Conservation (phyloP, 106 monocot species). For the Chionographis japonica region DNA sequence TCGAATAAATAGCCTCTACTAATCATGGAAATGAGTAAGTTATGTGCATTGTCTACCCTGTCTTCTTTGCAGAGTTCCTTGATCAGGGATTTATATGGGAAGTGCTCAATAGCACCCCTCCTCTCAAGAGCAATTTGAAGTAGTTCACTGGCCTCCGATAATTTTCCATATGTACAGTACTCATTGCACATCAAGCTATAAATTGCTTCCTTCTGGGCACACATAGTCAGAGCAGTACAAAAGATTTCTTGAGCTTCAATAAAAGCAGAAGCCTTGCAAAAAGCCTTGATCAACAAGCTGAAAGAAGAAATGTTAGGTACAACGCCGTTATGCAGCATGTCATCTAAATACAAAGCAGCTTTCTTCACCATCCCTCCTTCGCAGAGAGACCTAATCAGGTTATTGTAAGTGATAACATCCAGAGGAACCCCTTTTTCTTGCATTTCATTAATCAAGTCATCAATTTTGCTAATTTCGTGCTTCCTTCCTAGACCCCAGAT, state of each 20-base stretch:
- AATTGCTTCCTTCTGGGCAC: conserved; percentile 55
- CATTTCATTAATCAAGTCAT: conserved; percentile 74
- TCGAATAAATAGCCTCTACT: conserved; percentile 56
- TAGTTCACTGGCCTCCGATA: conserved; percentile 49
- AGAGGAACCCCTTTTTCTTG: conserved; percentile 42
- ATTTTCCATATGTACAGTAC: conserved; percentile 50
- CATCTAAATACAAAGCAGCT: conserved; percentile 62
- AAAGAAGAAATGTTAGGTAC: conserved; percentile 69
- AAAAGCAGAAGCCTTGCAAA: conserved; percentile 56
- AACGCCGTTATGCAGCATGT: conserved; percentile 58
- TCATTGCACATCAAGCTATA: conserved; percentile 72
- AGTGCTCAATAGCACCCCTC: conserved; percentile 42
- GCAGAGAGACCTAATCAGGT: conserved; percentile 55
- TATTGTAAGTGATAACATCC: conserved; percentile 66
- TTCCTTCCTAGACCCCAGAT: conserved; percentile 66
- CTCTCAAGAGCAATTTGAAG: conserved; percentile 46
- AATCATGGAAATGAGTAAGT: conserved; percentile 47
- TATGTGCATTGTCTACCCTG: conserved; percentile 48
- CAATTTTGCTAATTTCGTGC: conserved; percentile 44
- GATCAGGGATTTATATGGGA: conserved; percentile 59
- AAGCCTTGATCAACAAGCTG: conserved; percentile 59
- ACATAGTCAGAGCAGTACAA: conserved; percentile 45
- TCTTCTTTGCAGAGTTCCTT: conserved; percentile 68
- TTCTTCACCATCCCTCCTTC: conserved; percentile 45
- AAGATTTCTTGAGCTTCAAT: conserved; percentile 49